phyloP scores from a whole-genome alignment of 2,329 filamentous ascomycete genomes.

The Elsinoe perseae region DNA sequence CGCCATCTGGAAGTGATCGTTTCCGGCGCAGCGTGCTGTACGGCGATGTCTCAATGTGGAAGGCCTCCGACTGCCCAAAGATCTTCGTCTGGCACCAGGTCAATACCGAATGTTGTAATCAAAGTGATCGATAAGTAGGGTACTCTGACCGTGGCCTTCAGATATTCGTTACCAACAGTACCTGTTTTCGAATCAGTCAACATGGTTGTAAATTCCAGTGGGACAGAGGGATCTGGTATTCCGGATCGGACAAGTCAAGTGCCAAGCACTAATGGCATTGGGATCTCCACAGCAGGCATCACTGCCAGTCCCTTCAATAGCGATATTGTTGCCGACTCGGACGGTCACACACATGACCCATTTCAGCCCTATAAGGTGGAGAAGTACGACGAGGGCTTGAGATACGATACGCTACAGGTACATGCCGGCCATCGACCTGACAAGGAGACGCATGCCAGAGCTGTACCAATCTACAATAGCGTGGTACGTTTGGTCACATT shows the following conservation, averaged over 20 bases:
- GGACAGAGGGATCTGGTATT: background rate
- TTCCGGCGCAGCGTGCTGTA: background rate
- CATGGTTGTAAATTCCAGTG: background rate
- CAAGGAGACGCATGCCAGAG: slow-evolving; percentile 2
- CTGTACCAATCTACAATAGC: background rate
- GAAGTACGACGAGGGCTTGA: background rate
- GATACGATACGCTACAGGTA: background rate
- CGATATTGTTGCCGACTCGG: background rate
- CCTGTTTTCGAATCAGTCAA: background rate
- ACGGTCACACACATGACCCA: background rate
- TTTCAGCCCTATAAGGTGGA: slow-evolving; percentile 3
- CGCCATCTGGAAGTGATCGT: too few relatives aligned
- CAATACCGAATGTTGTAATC: background rate
- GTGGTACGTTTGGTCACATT: too few relatives aligned
- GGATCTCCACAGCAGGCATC: background rate
- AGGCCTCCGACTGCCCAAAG: background rate
- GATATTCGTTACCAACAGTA: too few relatives aligned
- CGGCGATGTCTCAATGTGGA: background rate
- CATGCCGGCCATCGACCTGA: background rate
- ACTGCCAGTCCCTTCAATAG: background rate
- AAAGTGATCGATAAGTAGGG: too few relatives aligned
- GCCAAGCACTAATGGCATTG: background rate
- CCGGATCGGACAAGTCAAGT: background rate
- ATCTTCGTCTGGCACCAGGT: background rate
- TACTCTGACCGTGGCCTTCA: too few relatives aligned